Base-by-base conservation (phyloP, 768 basidiomycete species). In the Boletus tylopilopsis region DNA sequence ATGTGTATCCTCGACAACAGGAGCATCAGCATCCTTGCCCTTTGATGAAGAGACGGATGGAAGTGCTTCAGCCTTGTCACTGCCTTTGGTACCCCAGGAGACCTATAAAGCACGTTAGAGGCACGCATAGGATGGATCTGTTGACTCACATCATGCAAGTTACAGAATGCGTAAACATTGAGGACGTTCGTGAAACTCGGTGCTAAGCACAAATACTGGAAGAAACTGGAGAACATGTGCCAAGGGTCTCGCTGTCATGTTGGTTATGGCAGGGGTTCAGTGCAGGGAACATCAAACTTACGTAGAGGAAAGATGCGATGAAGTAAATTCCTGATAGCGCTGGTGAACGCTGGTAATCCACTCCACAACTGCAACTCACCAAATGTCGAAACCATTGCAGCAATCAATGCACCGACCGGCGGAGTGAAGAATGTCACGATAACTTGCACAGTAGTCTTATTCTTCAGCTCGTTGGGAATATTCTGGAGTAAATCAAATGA, bases 131-230 rank as follows among this genome's bases (percentile, higher is more conserved):
- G 25, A 33, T 38, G 16, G 42, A 39, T 37, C 37, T 21, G 22
- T 47, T 42, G 3, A 67, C 77, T 39, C 53, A 89, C 89, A 68
- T 94, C 93, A 66, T 92, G 92, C 69, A 96, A 73, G 71, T 96
- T 96, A 71, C 93, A 96, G 76, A 97, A 97, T 1, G 94, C 94
- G 66, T 97, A 97, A 32, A 94, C 90, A 69, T 95, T 95, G 59
- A 95, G 79, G 38, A 98, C 86, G 65, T 96, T 97, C 30, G 87
- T 94, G 73, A 95, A 95, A 59, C 87, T 90, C 1, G 91, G 90
- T 11, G 95, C 95, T 49, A 98, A 69, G 61, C 84, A 85, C 42
- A 95, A 73, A 64, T 94, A 95, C 65, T 94, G 94, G 59, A 86
- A 72, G 77, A 96, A 93, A 59, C 90, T 93, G 22, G 90, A 90